A percentile compares a stretch with the other conserved stretches of the same genome.
phyloP scores from a whole-genome alignment of 2,329 filamentous ascomycete genomes.

The Aspergillus terreus region DNA sequence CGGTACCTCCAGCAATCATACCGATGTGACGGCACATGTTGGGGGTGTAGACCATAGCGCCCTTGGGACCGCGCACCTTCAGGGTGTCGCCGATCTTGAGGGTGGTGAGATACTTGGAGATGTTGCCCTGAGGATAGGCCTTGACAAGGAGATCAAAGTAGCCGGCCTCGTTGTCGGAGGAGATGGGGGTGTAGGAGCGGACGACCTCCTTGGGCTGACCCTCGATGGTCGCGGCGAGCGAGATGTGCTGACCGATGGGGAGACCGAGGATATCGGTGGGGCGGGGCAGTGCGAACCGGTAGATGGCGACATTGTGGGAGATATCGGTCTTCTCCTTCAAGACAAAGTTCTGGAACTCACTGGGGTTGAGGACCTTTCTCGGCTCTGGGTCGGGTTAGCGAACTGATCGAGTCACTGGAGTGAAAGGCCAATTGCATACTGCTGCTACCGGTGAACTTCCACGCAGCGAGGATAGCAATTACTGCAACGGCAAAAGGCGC shows the following conservation, averaged over 20 bases:
- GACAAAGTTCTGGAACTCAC: conserved; percentile 85
- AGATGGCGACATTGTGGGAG: conserved; percentile 98
- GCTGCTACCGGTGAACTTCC: conserved; percentile 67
- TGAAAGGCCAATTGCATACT: conserved; percentile 16
- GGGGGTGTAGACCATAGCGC: conserved; percentile 93
- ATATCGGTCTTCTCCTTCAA: conserved; percentile 92
- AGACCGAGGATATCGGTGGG: conserved; percentile 82
- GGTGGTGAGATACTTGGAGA: conserved; percentile 85
- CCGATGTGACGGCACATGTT: conserved; percentile 96
- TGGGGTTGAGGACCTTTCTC: conserved; percentile 80
- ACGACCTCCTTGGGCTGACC: conserved; percentile 79
- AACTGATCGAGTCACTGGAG: conserved; percentile 3
- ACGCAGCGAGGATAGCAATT: conserved; percentile 62
- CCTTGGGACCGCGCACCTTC: conserved; percentile 90
- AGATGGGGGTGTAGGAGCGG: conserved; percentile 89
- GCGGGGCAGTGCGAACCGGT: conserved; percentile 83
- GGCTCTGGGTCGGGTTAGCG: conserved; percentile 50
- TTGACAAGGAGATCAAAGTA: conserved; percentile 97
- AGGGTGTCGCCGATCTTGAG: conserved; percentile 82
- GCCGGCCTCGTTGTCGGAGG: conserved; percentile 81
- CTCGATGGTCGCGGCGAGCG: conserved; percentile 77
- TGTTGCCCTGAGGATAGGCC: conserved; percentile 95
- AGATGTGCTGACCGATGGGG: conserved; percentile 98
- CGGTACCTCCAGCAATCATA: conserved; percentile 97
- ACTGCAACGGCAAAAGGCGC: conserved; percentile 65